Base-by-base conservation (phyloP, 176 grass and related monocot genomes). In the Canna indica region DNA sequence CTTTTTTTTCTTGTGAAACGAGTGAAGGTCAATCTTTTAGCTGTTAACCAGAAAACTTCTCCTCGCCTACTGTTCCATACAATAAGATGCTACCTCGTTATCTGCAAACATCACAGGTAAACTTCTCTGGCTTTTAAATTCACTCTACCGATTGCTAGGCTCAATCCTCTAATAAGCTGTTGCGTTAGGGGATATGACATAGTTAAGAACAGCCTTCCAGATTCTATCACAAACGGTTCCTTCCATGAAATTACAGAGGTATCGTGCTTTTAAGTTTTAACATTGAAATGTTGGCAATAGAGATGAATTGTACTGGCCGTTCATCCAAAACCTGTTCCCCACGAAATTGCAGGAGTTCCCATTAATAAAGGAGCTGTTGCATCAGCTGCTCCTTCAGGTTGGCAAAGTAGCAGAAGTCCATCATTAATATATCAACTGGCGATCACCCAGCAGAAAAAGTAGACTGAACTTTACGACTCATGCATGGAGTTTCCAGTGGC, bases 21-120 rank as follows among this genome's bases (percentile, higher is more conserved):
- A 31, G 8, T 31, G 24, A 45, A 74, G 72, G 36, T 74, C 26
- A 61, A n/a, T 29, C 34, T 61, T 74, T 36, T 61, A 18, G 53
- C 36, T 17, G 35, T 29, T 22, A 54, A 61, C 15, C 53, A 61
- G 31, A 54, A 61, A 13, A 28, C 30, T 74, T 74, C 53, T 61
- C 72, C 72, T 61, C 54, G 54, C 13, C 24, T 74, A 4, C 36
- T 74, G 36, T 74, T 74, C 36, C 52, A 46, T 30, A 25, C 59
- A n/a, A 59, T 74, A 56, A 74, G 72, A 74, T 74, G 72, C 15
- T 74, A 74, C 72, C 33, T 59, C 26, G 29, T 74, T 61, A 53
- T 74, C 36, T 74, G 72, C 36, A 44, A n/a, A 29, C 54, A 46
- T 74, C 34, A 74, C 36, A 46, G 56, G 72, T 42, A 61, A 60